These are phyloP conservation scores for Phialophora tarda DNA, from an alignment of 2,329 filamentous ascomycete genomes.

Conservation along the genomic window DNA sequence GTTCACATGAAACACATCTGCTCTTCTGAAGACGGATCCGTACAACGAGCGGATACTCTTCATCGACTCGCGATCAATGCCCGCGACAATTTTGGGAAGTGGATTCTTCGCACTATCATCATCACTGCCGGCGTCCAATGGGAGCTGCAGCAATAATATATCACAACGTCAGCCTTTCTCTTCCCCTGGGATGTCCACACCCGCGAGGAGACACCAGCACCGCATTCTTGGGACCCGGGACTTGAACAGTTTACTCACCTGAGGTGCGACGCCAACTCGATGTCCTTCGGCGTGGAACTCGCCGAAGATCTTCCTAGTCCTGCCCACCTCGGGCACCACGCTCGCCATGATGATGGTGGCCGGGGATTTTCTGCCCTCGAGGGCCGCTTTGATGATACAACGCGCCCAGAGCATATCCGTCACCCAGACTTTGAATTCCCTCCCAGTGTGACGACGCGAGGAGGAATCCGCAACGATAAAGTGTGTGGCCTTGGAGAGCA, in stretches of 20 bases:
- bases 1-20: not conserved
- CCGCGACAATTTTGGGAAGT: not conserved
- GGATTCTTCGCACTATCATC: not conserved
- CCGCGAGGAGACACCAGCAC: not conserved
- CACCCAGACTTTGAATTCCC: not conserved
- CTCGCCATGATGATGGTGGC: conserved; percentile 11
- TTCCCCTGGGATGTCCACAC: not conserved
- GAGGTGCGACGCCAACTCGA: conserved; percentile 1
- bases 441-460: not conserved
- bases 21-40: not conserved
- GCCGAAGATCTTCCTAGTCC: not conserved
- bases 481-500: not conserved
- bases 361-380: not conserved
- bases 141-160: not conserved
- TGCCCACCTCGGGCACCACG: not conserved
- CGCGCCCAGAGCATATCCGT: not conserved
- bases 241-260: not conserved
- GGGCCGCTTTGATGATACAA: not conserved
- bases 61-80: not conserved
- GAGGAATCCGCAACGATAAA: conserved; percentile 1
- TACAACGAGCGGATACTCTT: not conserved
- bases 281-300: conserved; percentile 7
- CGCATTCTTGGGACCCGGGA: not conserved
- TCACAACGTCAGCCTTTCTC: not conserved
- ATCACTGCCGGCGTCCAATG: not conserved